Conservation (phyloP, 345 rosid species). For the Kandelia obovata region DNA sequence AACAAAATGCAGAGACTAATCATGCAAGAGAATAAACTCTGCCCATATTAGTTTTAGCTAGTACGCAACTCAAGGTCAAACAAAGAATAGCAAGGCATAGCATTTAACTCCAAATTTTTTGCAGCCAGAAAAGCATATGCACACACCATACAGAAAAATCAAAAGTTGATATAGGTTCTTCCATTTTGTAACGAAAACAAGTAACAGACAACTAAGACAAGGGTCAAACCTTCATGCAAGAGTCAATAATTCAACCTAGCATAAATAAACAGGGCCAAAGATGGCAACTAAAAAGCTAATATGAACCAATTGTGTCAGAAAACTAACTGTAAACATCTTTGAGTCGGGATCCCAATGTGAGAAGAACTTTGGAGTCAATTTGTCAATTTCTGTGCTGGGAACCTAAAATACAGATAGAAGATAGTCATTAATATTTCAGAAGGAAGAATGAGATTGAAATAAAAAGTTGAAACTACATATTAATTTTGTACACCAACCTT, state of each 20-base stretch:
- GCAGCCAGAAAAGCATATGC: too few species aligned
- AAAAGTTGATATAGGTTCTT: not conserved
- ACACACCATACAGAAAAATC: not conserved
- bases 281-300: not conserved
- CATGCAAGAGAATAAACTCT: not conserved
- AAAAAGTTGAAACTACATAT: not conserved
- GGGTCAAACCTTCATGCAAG: too few species aligned
- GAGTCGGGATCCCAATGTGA: slow-evolving; percentile 99
- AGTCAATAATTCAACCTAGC: too few species aligned
- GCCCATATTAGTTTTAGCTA: not conserved
- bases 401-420: slow-evolving; percentile 45
- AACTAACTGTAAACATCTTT: slow-evolving; percentile 92
- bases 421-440: not conserved
- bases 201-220: too few species aligned
- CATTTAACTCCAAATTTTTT: not conserved
- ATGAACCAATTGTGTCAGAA: not conserved
- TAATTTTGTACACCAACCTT: too few species aligned
- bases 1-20: not conserved
- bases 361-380: slow-evolving; percentile 94
- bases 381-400: slow-evolving; percentile 97
- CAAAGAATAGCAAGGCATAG: not conserved
- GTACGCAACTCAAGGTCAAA: not conserved
- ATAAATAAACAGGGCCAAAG: not conserved
- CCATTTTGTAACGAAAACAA: too few species aligned
- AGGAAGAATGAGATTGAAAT: not conserved